Conservation (phyloP, 208 protist species). For the Crithidia fasciculata region DNA sequence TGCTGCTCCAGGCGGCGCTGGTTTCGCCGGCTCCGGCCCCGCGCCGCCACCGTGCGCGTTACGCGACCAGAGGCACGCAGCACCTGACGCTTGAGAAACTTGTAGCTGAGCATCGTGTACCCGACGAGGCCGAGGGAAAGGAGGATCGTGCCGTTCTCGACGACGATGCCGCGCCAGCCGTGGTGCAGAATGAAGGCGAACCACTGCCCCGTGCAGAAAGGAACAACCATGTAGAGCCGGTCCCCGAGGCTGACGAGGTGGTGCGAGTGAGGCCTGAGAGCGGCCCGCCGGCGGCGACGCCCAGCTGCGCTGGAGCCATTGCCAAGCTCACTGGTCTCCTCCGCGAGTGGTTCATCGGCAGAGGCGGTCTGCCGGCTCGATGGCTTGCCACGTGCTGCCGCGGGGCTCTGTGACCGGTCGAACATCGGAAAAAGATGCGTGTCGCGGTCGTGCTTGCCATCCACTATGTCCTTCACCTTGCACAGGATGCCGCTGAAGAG, state of each 20-base stretch:
- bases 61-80: constrained; percentile 34
- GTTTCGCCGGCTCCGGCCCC: constrained; percentile 17
- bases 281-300: constrained; percentile 15
- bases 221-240: constrained; percentile 83
- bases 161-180: constrained; percentile 77
- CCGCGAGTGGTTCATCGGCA: neutral
- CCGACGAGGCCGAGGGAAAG: constrained; percentile 79
- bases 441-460: constrained; percentile 53
- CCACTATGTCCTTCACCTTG: constrained; percentile 85
- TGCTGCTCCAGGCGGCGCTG: constrained; percentile 16
- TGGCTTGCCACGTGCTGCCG: constrained; percentile 1
- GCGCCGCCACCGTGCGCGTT: constrained; percentile 27
- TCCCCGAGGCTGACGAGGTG: constrained; percentile 63
- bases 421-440: constrained; percentile 40
- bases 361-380: neutral
- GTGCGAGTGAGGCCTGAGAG: constrained; percentile 17
- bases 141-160: constrained; percentile 79
- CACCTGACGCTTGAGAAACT: constrained; percentile 69
- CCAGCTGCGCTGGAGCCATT: neutral
- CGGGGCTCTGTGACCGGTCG: constrained; percentile 18
- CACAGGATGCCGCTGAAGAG: constrained; percentile 79
- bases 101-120: constrained; percentile 82
- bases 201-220: constrained; percentile 89
- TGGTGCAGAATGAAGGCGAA: constrained; percentile 80
- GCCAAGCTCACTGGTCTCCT: neutral